Conservation (phyloP, 169 alveolate genomes). For the Plasmodium gaboni region DNA sequence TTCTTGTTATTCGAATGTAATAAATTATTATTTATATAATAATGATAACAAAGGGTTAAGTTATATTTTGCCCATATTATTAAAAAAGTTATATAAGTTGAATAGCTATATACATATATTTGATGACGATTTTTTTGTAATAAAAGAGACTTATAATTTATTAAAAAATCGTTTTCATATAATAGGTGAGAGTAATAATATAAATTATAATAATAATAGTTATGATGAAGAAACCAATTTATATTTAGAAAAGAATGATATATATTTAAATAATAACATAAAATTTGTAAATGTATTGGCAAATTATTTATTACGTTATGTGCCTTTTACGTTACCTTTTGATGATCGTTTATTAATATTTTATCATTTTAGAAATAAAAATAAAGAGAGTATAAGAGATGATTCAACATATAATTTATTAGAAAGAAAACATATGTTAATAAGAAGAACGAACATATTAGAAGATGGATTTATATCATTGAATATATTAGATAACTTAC, state of each 20-base stretch:
- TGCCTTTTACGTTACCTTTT: constrained; percentile 77
- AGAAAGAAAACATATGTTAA: constrained; percentile 73
- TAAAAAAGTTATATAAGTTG: constrained; percentile 32
- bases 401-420: constrained; percentile 62
- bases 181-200: constrained; percentile 39
- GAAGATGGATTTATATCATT: constrained; percentile 85
- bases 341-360: constrained; percentile 79
- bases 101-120: constrained; percentile 46
- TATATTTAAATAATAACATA: constrained; percentile 47
- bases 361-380: constrained; percentile 72
- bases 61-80: not conserved
- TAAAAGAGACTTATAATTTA: constrained; percentile 40
- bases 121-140: constrained; percentile 52
- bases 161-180: constrained; percentile 54
- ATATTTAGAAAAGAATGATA: constrained; percentile 41
- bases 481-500: constrained; percentile 73
- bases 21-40: constrained; percentile 27
- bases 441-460: constrained; percentile 83
- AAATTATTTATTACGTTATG: constrained; percentile 59
- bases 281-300: constrained; percentile 71
- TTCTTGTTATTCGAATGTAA: constrained; percentile 13
- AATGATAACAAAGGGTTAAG: constrained; percentile 30
- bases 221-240: constrained; percentile 43
- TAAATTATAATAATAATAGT: constrained; percentile 16
- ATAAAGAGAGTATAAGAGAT: constrained; percentile 62